These are phyloP conservation scores for Vigna reflexopilosa DNA, from an alignment of 306 rosid species.

Conservation along the genomic window DNA sequence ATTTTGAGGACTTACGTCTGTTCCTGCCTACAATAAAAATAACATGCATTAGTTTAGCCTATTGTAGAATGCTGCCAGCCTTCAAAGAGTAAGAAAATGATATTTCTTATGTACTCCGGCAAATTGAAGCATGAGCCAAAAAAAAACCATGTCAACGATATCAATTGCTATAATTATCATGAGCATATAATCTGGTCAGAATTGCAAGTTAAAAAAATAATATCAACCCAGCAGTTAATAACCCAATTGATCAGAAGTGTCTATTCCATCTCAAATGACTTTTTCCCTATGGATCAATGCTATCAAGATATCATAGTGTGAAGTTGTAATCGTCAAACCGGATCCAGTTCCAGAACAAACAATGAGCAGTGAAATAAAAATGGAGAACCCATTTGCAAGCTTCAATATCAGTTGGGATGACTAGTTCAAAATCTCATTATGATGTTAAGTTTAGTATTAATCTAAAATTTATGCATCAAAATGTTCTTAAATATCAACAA, in stretches of 20 bases:
- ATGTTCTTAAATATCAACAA: neutral
- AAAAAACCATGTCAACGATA: neutral
- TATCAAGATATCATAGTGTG: neutral
- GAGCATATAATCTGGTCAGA: neutral
- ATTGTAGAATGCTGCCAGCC: conserved; percentile 25
- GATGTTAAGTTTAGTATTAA: neutral
- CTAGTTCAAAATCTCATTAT: neutral
- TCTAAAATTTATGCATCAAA: neutral
- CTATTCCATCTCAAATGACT: neutral
- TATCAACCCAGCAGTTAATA: neutral
- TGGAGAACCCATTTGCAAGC: neutral
- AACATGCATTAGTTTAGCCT: conserved; percentile 42
- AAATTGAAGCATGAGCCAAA: conserved; percentile 28
- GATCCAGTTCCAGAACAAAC: neutral
- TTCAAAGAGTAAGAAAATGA: conserved; percentile 25
- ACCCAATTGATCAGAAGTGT: conserved; percentile 9
- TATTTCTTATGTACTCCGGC: conserved; percentile 6
- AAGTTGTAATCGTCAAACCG: neutral
- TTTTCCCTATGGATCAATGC: neutral
- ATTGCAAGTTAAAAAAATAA: neutral
- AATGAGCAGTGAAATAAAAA: neutral
- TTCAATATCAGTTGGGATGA: neutral
- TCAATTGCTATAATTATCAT: neutral
- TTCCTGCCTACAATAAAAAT: conserved; percentile 75
- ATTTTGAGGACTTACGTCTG: conserved; percentile 76